A percentile compares a stretch with the other conserved stretches of the same genome.
phyloP scores from a whole-genome alignment of 2,329 filamentous ascomycete species.

The Orbilia ellipsospora region DNA sequence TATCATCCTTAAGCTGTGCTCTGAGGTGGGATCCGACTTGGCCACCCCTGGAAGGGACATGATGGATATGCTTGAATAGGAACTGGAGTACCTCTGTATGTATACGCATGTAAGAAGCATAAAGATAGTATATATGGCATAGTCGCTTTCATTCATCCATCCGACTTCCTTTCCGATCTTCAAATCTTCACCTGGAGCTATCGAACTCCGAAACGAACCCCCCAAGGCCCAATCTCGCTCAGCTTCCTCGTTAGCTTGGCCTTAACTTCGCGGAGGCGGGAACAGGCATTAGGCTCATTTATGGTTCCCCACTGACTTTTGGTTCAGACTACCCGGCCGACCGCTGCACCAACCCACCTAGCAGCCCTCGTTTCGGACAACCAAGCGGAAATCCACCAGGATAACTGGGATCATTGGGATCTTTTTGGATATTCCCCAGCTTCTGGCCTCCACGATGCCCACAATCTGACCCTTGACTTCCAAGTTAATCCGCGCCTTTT shows the following conservation, averaged over 20 bases:
- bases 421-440: constrained; percentile 32
- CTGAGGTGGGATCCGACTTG: constrained; percentile 29
- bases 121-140: neutral
- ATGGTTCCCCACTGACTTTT: constrained; percentile 35
- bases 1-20: constrained; percentile 12
- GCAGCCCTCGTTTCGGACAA: constrained; percentile 29
- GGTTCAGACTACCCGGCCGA: constrained; percentile 36
- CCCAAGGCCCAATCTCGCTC: constrained; percentile 7
- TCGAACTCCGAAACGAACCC: constrained; percentile 1
- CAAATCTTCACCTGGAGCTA: constrained; percentile 2
- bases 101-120: constrained; percentile 5
- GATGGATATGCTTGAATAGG: too few species aligned
- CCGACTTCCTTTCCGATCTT: constrained; percentile 17
- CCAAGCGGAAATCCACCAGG: constrained; percentile 3
- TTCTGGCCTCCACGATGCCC: constrained; percentile 40
- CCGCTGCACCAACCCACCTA: constrained; percentile 39
- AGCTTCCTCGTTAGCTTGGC: constrained; percentile 16
- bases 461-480: constrained; percentile 41
- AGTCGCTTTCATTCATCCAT: too few species aligned
- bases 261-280: constrained; percentile 45
- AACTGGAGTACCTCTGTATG: neutral
- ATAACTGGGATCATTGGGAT: constrained; percentile 28
- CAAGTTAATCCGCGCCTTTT: constrained; percentile 55
- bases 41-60: too few species aligned
- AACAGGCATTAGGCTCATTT: constrained; percentile 47